These are phyloP conservation scores for Pichia eremophila DNA, from an alignment of 805 yeast genomes.

Conservation along the genomic window DNA sequence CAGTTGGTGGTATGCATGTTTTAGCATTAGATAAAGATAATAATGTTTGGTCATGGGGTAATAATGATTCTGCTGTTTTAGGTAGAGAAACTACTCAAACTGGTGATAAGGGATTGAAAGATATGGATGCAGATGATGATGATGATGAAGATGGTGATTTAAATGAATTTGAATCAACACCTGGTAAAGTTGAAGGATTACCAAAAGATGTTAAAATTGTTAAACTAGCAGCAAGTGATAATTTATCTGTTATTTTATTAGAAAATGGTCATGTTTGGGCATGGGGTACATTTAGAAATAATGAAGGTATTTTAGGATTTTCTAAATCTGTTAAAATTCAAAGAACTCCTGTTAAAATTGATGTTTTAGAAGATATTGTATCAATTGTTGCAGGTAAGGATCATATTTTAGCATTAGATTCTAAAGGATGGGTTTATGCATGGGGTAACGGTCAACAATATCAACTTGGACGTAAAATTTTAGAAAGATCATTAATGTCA, in stretches of 20 bases:
- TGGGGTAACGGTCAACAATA: constrained; percentile 97
- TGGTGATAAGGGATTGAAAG: constrained; percentile 55
- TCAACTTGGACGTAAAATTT: constrained; percentile 81
- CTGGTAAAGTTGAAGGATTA: constrained; percentile 61
- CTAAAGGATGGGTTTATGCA: constrained; percentile 79
- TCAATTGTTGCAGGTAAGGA: constrained; percentile 91
- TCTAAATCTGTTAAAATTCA: constrained; percentile 57
- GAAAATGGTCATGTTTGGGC: constrained; percentile 86
- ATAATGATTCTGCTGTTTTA: constrained; percentile 82
- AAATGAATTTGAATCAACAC: constrained; percentile 85
- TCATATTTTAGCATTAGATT: constrained; percentile 76
- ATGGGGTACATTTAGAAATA: constrained; percentile 95
- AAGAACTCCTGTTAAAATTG: constrained; percentile 53
- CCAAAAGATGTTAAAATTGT: constrained; percentile 54
- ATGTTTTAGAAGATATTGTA: constrained; percentile 55
- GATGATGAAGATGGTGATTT: constrained; percentile 77
- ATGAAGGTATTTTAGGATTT: constrained; percentile 87
- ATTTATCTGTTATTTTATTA: constrained; percentile 70
- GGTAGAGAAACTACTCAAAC: constrained; percentile 73
- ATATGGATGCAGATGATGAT: constrained; percentile 55
- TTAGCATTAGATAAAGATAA: constrained; percentile 71
- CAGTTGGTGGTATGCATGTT: constrained; percentile 95
- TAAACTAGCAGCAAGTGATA: constrained; percentile 87
- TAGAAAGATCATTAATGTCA: constrained; percentile 67
- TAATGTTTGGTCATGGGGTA: constrained; percentile 97